phyloP scores from a whole-genome alignment of 2,329 filamentous ascomycete species.

The Colletotrichum chrysophilum region DNA sequence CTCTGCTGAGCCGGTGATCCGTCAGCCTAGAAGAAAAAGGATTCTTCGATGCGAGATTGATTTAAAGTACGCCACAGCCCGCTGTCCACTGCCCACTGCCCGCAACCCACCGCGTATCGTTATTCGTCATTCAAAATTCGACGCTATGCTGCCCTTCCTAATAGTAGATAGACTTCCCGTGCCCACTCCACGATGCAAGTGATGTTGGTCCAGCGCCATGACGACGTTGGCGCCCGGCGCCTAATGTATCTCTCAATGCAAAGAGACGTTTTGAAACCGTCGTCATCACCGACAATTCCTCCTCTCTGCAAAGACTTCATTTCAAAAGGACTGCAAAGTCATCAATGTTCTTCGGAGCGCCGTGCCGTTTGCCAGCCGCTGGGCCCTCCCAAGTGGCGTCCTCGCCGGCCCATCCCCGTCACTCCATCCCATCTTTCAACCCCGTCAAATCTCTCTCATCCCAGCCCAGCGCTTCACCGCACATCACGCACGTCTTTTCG shows the following conservation, averaged over 20 bases:
- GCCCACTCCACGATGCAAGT: background rate
- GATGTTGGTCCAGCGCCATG: background rate
- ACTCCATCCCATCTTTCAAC: background rate
- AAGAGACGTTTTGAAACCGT: background rate
- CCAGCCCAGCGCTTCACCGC: conserved; percentile 11
- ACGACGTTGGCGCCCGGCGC: background rate
- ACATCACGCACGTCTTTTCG: conserved; percentile 1
- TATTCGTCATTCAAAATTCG: background rate
- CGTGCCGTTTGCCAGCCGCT: conserved; percentile 1
- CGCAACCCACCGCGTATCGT: background rate
- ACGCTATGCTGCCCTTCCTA: background rate
- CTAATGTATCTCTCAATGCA: background rate
- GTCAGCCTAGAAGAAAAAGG: background rate
- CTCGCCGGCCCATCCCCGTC: background rate
- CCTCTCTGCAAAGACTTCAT: background rate
- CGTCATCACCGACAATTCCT: background rate
- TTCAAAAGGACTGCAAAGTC: background rate
- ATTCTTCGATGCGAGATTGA: conserved; percentile 1
- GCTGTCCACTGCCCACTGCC: background rate
- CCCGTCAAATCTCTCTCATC: conserved; percentile 2
- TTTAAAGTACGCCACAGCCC: background rate
- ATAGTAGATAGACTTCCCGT: conserved; percentile 8
- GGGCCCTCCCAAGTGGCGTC: background rate
- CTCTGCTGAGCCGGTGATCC: background rate
- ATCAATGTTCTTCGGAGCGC: background rate